phyloP scores from a whole-genome alignment of 345 rosid genomes.

The Linum usitatissimum region DNA sequence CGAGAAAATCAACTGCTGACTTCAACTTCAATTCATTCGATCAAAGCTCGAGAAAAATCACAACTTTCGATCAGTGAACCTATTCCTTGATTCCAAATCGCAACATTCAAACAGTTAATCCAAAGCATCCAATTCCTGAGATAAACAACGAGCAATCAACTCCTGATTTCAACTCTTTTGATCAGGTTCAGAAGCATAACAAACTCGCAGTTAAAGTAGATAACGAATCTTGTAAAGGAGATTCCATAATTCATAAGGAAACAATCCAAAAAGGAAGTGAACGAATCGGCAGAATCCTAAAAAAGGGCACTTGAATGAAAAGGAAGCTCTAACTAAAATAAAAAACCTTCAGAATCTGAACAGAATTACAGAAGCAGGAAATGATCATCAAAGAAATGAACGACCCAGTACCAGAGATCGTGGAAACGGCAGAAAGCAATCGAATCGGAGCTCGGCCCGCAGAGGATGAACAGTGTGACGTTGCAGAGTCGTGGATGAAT shows the following conservation, averaged over 20 bases:
- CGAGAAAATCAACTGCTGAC: background rate
- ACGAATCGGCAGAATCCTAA: background rate
- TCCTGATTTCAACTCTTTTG: background rate
- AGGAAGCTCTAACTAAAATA: background rate
- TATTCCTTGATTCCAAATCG: constrained; percentile 17
- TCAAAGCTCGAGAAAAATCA: background rate
- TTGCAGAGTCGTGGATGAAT: background rate
- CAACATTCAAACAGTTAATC: constrained; percentile 8
- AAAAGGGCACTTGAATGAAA: background rate
- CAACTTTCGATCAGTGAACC: constrained; percentile 8
- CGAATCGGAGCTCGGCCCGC: background rate
- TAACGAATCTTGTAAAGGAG: background rate
- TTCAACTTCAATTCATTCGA: background rate
- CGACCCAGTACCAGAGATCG: too few relatives aligned
- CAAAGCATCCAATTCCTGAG: constrained; percentile 27
- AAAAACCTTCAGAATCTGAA: too few relatives aligned
- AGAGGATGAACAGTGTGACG: background rate
- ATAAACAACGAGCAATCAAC: constrained; percentile 7
- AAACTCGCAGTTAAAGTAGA: background rate
- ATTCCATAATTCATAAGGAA: background rate
- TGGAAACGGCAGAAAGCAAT: background rate
- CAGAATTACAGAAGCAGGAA: too few relatives aligned
- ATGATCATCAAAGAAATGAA: too few relatives aligned
- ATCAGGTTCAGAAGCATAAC: background rate
- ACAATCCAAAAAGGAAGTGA: background rate